Evolutionary conservation across 2,329 filamentous ascomycete genomes (phyloP).

Genomic region (Trichophaea hybrida): DNA sequence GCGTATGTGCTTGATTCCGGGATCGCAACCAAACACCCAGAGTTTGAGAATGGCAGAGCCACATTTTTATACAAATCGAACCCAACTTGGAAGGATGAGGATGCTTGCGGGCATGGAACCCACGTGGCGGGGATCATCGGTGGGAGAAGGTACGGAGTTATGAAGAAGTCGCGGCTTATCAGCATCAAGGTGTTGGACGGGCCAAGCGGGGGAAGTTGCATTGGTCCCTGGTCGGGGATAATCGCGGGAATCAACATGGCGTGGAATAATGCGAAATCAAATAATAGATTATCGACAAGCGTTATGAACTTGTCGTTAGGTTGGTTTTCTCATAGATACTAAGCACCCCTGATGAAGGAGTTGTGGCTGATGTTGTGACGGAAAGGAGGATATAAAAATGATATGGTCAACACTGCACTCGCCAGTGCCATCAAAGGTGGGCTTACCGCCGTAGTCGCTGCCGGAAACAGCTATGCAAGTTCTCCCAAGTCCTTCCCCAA

Average conservation of each 20-base stretch:
- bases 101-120: slow-evolving; percentile 29
- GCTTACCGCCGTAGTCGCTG: slow-evolving; percentile 45
- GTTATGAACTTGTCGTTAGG: slow-evolving; percentile 53
- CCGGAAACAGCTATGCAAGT: slow-evolving; percentile 39
- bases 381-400: background rate
- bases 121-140: slow-evolving; percentile 16
- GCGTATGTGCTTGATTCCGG: slow-evolving; percentile 39
- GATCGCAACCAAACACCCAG: slow-evolving; percentile 24
- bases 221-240: slow-evolving; percentile 32
- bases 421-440: slow-evolving; percentile 38
- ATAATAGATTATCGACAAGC: slow-evolving; percentile 28
- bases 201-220: slow-evolving; percentile 30
- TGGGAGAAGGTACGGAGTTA: slow-evolving; percentile 32
- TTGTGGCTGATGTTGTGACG: background rate
- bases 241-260: slow-evolving; percentile 26
- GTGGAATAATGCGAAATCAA: slow-evolving; percentile 13
- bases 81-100: slow-evolving; percentile 28
- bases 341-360: background rate
- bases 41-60: slow-evolving; percentile 20
- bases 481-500: background rate
- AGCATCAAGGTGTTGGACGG: slow-evolving; percentile 35
- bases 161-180: slow-evolving; percentile 33
- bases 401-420: slow-evolving; percentile 32
- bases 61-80: background rate
- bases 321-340: background rate